Base-by-base conservation (phyloP, 345 rosid genomes). In the Murraya paniculata region DNA sequence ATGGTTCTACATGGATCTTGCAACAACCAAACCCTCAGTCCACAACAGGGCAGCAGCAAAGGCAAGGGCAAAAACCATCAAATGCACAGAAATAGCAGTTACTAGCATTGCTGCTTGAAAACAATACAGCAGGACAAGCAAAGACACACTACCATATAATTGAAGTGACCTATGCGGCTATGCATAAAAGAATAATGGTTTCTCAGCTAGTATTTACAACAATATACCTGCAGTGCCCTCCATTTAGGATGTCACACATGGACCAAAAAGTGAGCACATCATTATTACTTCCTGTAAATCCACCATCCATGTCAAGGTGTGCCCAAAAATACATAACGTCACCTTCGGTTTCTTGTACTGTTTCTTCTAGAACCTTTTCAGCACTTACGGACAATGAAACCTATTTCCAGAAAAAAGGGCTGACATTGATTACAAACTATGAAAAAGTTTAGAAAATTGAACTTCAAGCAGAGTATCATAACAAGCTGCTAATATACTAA, bases 301-400 rank as follows among this genome's bases (percentile, higher is more conserved):
- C 90, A 72, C 78, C 89, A 88, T 85, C 89, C 80, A 82, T 61
- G 74, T 87, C 90, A 77, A 89, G 85, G 76, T 74, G 82, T 30
- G 93, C 83, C 97, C 97, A 92, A 83, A 92, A 92, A 85, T 88
- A 92, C 68, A 92, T 76, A 50, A 85, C 81, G 57, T 89, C 93
- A 61, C 91, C 93, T 79, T 89, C 82, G 13, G 89, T 87, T 80
- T 81, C 87, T 76, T 89, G 82, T 75, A 90, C 79, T 39, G 86
- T 84, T 77, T 81, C 86, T 85, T 88, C 97, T 71, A 92, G 75
- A 77, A 90, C 89, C 64, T 70, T 85, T 85, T 90, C 97, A 21
- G 91, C 97, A 78, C 74, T 79, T 70, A 84, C 53, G 73, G 94
- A 87, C 84, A 92, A 84, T 13, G 93, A 89, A 81, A 84, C 93